Percentiles rank a stretch among this genome's conserved stretches.
phyloP scores from a whole-genome alignment of 805 yeast genomes.

The Phaffomyces antillensis region DNA sequence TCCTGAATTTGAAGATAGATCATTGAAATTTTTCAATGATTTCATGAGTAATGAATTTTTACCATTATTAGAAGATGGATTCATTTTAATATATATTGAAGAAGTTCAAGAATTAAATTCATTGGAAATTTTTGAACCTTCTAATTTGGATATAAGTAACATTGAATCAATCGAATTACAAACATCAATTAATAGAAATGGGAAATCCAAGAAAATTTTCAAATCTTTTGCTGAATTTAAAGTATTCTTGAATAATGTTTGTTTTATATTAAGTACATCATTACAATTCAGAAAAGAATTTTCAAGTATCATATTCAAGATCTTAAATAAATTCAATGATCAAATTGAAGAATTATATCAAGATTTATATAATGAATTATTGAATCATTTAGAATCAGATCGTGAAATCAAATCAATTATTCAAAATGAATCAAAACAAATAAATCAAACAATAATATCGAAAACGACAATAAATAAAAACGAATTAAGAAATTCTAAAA shows the following conservation, averaged over 20 bases:
- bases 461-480: constrained; percentile 12
- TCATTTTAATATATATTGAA: constrained; percentile 45
- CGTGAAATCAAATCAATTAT: constrained; percentile 10
- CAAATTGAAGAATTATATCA: constrained; percentile 18
- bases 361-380: constrained; percentile 19
- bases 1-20: constrained; percentile 25
- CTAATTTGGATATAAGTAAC: constrained; percentile 24
- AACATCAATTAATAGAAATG: constrained; percentile 18
- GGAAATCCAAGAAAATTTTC: constrained; percentile 6
- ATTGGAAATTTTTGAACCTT: constrained; percentile 24
- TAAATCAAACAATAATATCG: constrained; percentile 3
- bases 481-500: constrained; percentile 16
- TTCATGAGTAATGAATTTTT: constrained; percentile 62
- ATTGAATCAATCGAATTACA: neutral
- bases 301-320: constrained; percentile 15
- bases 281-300: constrained; percentile 23
- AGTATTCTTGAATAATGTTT: constrained; percentile 14
- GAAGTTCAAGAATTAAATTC: constrained; percentile 33
- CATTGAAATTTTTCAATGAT: constrained; percentile 45
- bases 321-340: constrained; percentile 17
- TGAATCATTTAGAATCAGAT: constrained; percentile 19
- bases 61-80: constrained; percentile 52
- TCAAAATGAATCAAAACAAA: constrained; percentile 1
- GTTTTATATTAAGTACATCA: constrained; percentile 20
- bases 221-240: constrained; percentile 18